Percentiles rank a stretch among this genome's conserved stretches.
Evolutionary conservation across 78 protist genomes (phyloP).

Genomic region (Dictyostelium citrinum): DNA sequence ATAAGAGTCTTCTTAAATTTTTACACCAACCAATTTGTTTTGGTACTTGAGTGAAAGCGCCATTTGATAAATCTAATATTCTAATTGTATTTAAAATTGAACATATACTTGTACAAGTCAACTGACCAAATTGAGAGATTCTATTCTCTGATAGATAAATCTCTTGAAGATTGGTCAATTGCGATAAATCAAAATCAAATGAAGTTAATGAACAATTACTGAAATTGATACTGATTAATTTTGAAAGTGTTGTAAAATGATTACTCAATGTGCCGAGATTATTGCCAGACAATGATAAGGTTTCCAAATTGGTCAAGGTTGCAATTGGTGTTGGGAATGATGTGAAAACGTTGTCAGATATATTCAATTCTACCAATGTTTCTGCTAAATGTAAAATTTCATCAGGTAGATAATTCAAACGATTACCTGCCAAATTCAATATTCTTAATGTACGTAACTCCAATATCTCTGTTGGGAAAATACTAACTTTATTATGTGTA

Average conservation of each 20-base stretch:
- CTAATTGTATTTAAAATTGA: neutral
- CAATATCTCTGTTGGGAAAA: conserved; percentile 66
- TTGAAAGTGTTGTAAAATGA: conserved; percentile 18
- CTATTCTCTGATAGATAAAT: conserved; percentile 23
- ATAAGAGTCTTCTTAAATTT: conserved; percentile 5
- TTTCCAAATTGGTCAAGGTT: neutral
- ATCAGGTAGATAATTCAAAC: conserved; percentile 56
- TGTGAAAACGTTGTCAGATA: conserved; percentile 52
- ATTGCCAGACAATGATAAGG: neutral
- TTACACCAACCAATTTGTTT: conserved; percentile 68
- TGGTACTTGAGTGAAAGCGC: conserved; percentile 36
- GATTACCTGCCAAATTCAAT: conserved; percentile 37
- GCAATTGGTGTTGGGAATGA: conserved; percentile 70
- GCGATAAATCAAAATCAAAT: conserved; percentile 54
- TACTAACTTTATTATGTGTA: conserved; percentile 42
- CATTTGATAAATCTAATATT: conserved; percentile 27
- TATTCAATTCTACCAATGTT: neutral
- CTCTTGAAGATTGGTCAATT: neutral
- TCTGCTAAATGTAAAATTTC: conserved; percentile 22
- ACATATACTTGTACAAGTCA: neutral
- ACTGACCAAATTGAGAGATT: neutral
- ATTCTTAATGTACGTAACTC: conserved; percentile 19
- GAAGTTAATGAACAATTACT: conserved; percentile 26
- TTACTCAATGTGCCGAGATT: conserved; percentile 27
- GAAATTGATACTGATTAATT: conserved; percentile 15